Evolutionary conservation across 805 yeast species (phyloP).

Genomic region (Saccharomyces kudriavzevii): DNA sequence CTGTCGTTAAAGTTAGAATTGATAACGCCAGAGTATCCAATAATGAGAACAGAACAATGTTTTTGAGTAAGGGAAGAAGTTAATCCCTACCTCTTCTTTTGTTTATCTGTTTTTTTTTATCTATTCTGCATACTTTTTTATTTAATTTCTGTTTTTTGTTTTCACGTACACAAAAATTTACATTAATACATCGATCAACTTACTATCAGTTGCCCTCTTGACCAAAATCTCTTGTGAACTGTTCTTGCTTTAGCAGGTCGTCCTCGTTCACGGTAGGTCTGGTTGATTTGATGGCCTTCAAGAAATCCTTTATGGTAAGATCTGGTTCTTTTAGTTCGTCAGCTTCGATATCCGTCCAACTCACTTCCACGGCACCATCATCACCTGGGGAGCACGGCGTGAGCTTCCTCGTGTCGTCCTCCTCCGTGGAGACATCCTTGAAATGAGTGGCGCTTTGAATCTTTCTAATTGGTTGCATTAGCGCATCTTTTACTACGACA

Average conservation of each 20-base stretch:
- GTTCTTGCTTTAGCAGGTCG: conserved; percentile 74
- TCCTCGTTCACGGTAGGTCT: conserved; percentile 89
- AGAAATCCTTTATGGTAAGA: conserved; percentile 81
- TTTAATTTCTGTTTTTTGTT: conserved; percentile 2
- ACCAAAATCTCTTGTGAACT: conserved; percentile 91
- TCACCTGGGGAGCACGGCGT: conserved; percentile 99
- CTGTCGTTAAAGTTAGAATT: conserved; percentile 58
- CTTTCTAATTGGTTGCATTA: conserved; percentile 95
- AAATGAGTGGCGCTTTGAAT: conserved; percentile 96
- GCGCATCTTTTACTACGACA: conserved; percentile 91
- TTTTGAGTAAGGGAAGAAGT: conserved; percentile 17
- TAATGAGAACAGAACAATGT: conserved; percentile 48
- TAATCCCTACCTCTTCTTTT: background rate
- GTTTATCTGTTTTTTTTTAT: conserved; percentile 2
- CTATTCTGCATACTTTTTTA: conserved; percentile 3
- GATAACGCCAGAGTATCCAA: conserved; percentile 73
- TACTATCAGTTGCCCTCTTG: conserved; percentile 75
- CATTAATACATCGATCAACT: background rate
- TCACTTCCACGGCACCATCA: conserved; percentile 72
- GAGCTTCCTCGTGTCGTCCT: conserved; percentile 36
- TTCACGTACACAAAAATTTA: background rate
- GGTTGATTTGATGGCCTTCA: conserved; percentile 82
- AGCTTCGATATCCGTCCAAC: conserved; percentile 86
- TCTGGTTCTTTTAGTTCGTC: conserved; percentile 88
- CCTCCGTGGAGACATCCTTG: conserved; percentile 42